phyloP scores from a whole-genome alignment of 129 eudicot species.

The Artemisia argyi region DNA sequence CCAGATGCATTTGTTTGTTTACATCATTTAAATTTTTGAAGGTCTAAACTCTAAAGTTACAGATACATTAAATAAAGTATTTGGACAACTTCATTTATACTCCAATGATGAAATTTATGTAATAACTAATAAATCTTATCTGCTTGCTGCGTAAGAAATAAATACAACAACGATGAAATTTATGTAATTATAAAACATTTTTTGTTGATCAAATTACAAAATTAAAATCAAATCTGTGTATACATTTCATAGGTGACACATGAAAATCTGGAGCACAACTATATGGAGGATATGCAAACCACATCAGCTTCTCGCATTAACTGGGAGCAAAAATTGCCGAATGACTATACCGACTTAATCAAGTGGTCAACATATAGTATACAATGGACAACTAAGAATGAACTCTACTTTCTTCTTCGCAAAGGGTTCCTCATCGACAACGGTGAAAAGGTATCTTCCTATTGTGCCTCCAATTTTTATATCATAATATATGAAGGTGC shows the following conservation, averaged over 20 bases:
- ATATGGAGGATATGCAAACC: neutral
- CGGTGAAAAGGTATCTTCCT: conserved; percentile 20
- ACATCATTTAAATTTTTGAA: no score
- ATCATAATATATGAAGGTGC: no score
- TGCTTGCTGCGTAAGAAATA: no score
- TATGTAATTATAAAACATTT: neutral
- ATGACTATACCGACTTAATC: conserved; percentile 6
- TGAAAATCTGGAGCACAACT: conserved; percentile 7
- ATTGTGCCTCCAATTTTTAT: no score
- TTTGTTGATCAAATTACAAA: neutral
- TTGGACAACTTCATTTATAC: no score
- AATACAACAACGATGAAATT: no score
- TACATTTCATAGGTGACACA: conserved; percentile 1
- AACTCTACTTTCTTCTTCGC: conserved; percentile 18
- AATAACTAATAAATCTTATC: no score
- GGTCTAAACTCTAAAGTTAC: no score
- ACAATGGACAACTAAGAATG: conserved; percentile 14
- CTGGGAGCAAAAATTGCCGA: conserved; percentile 11
- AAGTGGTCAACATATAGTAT: conserved; percentile 15
- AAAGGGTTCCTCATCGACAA: conserved; percentile 25
- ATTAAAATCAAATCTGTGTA: neutral
- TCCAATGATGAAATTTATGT: no score
- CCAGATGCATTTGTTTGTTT: no score
- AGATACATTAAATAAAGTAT: no score
- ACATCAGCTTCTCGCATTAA: neutral